phyloP scores from a whole-genome alignment of 345 rosid species.

The Erodium maritimum region DNA sequence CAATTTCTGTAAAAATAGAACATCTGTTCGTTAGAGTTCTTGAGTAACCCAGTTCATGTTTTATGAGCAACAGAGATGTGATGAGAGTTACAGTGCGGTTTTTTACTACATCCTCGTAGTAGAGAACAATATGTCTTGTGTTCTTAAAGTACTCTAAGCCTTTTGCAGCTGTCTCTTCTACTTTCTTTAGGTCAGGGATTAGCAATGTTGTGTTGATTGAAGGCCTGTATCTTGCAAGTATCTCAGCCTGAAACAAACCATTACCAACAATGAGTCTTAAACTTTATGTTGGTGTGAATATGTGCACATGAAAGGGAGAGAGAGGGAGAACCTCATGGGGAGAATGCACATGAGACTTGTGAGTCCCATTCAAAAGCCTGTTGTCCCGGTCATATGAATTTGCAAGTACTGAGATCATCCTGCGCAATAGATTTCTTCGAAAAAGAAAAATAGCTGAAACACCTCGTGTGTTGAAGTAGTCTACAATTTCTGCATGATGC shows the following conservation, averaged over 20 bases:
- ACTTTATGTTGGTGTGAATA: background rate
- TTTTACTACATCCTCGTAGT: slow-evolving; percentile 82
- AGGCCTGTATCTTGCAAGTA: slow-evolving; percentile 88
- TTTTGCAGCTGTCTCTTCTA: slow-evolving; percentile 52
- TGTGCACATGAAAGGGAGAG: background rate
- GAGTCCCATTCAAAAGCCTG: slow-evolving; percentile 81
- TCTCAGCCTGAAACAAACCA: slow-evolving; percentile 72
- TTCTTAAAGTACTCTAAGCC: slow-evolving; percentile 76
- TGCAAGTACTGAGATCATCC: slow-evolving; percentile 91
- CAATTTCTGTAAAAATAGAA: slow-evolving; percentile 42
- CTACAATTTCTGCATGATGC: slow-evolving; percentile 68
- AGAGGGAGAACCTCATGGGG: slow-evolving; percentile 49
- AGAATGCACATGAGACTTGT: slow-evolving; percentile 95
- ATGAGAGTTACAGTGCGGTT: slow-evolving; percentile 55
- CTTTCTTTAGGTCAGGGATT: slow-evolving; percentile 48
- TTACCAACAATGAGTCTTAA: slow-evolving; percentile 4
- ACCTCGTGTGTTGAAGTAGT: slow-evolving; percentile 73
- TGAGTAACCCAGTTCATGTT: background rate
- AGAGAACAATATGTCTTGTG: slow-evolving; percentile 64
- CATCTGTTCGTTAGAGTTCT: no score
- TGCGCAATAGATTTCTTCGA: slow-evolving; percentile 79
- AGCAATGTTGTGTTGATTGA: slow-evolving; percentile 51
- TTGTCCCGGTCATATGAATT: slow-evolving; percentile 76
- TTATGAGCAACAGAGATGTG: no score
- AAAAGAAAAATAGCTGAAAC: slow-evolving; percentile 85